Conservation (phyloP, 2,329 filamentous ascomycete species). For the Xylaria sp. region DNA sequence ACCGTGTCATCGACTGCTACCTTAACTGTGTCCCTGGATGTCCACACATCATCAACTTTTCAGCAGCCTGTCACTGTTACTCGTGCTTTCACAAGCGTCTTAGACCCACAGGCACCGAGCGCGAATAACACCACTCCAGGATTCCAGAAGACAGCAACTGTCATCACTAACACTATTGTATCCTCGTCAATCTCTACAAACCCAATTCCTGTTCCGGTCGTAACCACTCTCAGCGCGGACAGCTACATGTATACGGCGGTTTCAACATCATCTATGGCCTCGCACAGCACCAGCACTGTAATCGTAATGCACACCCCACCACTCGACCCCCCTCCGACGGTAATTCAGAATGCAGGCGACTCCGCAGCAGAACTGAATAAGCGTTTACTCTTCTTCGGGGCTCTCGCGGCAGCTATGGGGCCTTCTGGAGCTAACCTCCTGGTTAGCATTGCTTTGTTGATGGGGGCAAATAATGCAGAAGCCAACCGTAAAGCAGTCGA, state of each 20-base stretch:
- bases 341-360: conserved; percentile 4
- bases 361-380: neutral
- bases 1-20: conserved; percentile 7
- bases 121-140: conserved; percentile 11
- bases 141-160: conserved; percentile 1
- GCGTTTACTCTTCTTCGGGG: conserved; percentile 1
- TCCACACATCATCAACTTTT: conserved; percentile 3
- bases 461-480: neutral
- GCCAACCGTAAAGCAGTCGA: neutral
- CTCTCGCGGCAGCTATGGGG: neutral
- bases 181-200: neutral
- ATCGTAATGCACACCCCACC: conserved; percentile 10
- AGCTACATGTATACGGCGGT: conserved; percentile 17
- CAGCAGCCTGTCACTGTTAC: conserved; percentile 6
- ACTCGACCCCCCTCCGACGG: conserved; percentile 4
- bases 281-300: conserved; percentile 8
- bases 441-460: neutral
- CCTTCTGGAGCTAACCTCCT: neutral
- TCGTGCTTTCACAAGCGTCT: conserved; percentile 4
- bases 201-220: neutral
- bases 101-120: conserved; percentile 2
- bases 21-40: conserved; percentile 12
- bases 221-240: conserved; percentile 2
- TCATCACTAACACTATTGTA: neutral
- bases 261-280: conserved; percentile 4